Evolutionary conservation across 2,329 filamentous ascomycete genomes (phyloP), one percentile per base, ranked within the genome.

Genomic region (Cordyceps pruinosa): DNA sequence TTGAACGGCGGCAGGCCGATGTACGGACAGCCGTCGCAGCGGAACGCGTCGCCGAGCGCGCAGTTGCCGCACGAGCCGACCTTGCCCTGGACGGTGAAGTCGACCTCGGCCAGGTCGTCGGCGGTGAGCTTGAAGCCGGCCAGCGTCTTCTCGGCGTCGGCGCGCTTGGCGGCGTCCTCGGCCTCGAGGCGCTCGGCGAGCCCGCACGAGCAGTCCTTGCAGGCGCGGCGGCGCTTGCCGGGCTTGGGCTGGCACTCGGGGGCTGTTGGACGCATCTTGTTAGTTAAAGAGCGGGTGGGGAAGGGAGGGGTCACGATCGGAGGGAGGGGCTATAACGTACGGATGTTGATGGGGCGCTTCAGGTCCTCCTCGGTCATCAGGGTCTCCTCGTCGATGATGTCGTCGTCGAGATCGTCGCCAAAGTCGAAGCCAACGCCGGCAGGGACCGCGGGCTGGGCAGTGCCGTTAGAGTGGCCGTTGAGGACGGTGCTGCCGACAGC

Each of bases 71-170:
- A 99, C 19, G 89, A 95, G 56, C 94, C 93, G 6, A 93, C 89
- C 77, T 97, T 97, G 65, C 94, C 94, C 72, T 96, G 82, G n/a
- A 97, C 90, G 1, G 94, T 99, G 69, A 99, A 97, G 73, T 99
- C 94, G 9, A 97, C 81, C 72, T 97, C 93, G 52, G 70, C 68
- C 47, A 99, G 75, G 69, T 99, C 94, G 65, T 90, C 86, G 1
- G 84, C 77, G 50, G 81, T 83, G 52, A 96, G 78, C 73, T 88
- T 89, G 61, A 90, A 76, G 21, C 84, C 79, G 50, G 81, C 83
- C 47, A 97, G 80, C 70, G 88, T 88, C 55, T 69, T 69, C 57
- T 75, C 70, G 58, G 90, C 78, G n/a, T 85, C 78, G 67, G 85
- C 83, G 48, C 90, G 78, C 57, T 90, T 81, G 66, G 84, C 80